Percentiles rank a stretch among this genome's conserved stretches.
Conservation (phyloP, 78 protist genomes). For the Dictyostelium brefeldianum region DNA sequence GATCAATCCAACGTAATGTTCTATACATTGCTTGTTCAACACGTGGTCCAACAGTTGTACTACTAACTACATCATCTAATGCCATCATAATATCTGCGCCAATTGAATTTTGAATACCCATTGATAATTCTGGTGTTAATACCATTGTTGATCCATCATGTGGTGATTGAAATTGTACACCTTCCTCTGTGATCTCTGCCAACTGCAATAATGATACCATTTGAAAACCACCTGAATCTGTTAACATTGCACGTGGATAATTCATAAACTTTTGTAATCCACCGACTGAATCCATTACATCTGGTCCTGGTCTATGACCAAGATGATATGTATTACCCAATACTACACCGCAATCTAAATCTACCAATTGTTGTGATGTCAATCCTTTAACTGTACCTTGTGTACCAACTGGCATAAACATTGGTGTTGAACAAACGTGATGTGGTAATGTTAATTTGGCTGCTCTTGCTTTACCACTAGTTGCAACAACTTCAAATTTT, state of each 20-base stretch:
- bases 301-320: slow-evolving; percentile 96
- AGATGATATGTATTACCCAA: slow-evolving; percentile 98
- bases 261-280: slow-evolving; percentile 95
- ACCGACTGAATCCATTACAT: slow-evolving; percentile 89
- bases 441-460: slow-evolving; percentile 56
- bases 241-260: slow-evolving; percentile 92
- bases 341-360: slow-evolving; percentile 79
- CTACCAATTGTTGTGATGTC: slow-evolving; percentile 87
- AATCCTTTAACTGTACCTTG: slow-evolving; percentile 96
- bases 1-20: slow-evolving; percentile 97
- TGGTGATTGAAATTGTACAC: slow-evolving; percentile 96
- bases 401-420: slow-evolving; percentile 99
- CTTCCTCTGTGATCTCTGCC: slow-evolving; percentile 95
- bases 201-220: slow-evolving; percentile 97
- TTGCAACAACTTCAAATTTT: slow-evolving; percentile 48
- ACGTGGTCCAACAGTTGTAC: slow-evolving; percentile 86
- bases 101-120: slow-evolving; percentile 94
- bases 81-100: slow-evolving; percentile 99
- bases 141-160: slow-evolving; percentile 94
- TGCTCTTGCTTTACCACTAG: slow-evolving; percentile 77
- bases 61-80: slow-evolving; percentile 90
- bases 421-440: slow-evolving; percentile 68
- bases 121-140: slow-evolving; percentile 97
- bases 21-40: slow-evolving; percentile 97
- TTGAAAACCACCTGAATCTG: slow-evolving; percentile 94